Percentiles rank a stretch among this genome's conserved stretches.
phyloP scores from a whole-genome alignment of 345 rosid genomes.

The Iberis pinnata region DNA sequence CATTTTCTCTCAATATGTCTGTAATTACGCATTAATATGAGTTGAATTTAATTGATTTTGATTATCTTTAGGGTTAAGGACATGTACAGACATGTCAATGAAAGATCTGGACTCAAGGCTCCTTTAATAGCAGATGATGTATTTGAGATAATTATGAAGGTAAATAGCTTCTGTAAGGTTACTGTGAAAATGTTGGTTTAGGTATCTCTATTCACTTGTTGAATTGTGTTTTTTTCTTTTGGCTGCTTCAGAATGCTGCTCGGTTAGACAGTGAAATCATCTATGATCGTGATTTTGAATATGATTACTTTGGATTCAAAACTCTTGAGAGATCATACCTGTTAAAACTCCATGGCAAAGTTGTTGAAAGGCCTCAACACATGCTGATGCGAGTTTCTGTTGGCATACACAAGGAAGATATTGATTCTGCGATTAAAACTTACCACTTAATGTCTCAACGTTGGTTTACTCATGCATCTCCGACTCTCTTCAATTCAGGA shows the following conservation, averaged over 20 bases:
- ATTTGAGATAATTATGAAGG: slow-evolving; percentile 84
- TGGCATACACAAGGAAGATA: slow-evolving; percentile 77
- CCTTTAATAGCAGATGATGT: slow-evolving; percentile 89
- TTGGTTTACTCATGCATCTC: slow-evolving; percentile 97
- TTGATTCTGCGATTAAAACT: slow-evolving; percentile 65
- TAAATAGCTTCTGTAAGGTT: neutral
- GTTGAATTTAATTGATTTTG: slow-evolving; percentile 2
- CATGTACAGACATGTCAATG: slow-evolving; percentile 77
- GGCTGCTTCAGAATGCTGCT: slow-evolving; percentile 57
- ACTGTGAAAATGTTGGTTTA: too few species aligned
- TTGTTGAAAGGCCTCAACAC: slow-evolving; percentile 89
- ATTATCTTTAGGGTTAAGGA: slow-evolving; percentile 52
- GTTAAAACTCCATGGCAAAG: slow-evolving; percentile 69
- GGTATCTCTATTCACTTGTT: neutral
- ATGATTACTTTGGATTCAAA: slow-evolving; percentile 89
- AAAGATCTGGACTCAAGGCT: slow-evolving; percentile 67
- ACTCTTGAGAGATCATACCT: slow-evolving; percentile 91
- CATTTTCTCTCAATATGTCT: too few species aligned
- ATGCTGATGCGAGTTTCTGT: slow-evolving; percentile 96
- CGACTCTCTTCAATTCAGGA: slow-evolving; percentile 85
- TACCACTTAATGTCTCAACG: slow-evolving; percentile 93
- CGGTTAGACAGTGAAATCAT: slow-evolving; percentile 82
- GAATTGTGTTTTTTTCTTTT: neutral
- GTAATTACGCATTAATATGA: too few species aligned
- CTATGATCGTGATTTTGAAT: slow-evolving; percentile 86